Percentiles rank a stretch among this genome's conserved stretches.
These are phyloP conservation scores for Gnaphalium uliginosum DNA, from an alignment of 129 eudicot species.

Conservation along the genomic window DNA sequence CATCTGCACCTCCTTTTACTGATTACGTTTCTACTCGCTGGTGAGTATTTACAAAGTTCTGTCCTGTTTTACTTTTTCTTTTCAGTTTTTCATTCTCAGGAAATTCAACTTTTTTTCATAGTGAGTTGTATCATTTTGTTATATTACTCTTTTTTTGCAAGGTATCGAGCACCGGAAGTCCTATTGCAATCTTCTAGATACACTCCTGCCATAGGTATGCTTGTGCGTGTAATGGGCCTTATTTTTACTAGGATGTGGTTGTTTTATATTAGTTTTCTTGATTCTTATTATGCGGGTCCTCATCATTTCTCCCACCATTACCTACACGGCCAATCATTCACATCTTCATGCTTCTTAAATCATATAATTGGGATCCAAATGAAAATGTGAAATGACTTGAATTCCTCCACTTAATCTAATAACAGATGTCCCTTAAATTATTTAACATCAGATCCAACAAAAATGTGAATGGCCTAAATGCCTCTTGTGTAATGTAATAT, in stretches of 20 bases:
- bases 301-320: background rate
- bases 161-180: conserved; percentile 99
- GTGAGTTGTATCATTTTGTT: conserved; percentile 6
- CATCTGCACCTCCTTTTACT: conserved; percentile 86
- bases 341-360: background rate
- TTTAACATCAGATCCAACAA: background rate
- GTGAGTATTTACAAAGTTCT: conserved; percentile 41
- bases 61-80: background rate
- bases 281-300: background rate
- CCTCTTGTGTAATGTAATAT: background rate
- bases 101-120: background rate
- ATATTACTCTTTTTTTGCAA: conserved; percentile 27
- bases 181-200: conserved; percentile 74
- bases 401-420: background rate
- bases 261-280: conserved; percentile 8
- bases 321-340: conserved; percentile 1
- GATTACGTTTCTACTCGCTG: conserved; percentile 98
- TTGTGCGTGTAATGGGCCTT: background rate
- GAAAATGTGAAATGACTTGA: conserved; percentile 16
- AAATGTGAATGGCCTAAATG: background rate
- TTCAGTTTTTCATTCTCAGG: background rate
- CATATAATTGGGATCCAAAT: background rate
- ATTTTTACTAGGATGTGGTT: background rate
- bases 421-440: background rate
- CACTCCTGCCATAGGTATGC: conserved; percentile 86